These are phyloP conservation scores for Plasmodium knowlesi DNA, from an alignment of 169 alveolate genomes.

Conservation along the genomic window DNA sequence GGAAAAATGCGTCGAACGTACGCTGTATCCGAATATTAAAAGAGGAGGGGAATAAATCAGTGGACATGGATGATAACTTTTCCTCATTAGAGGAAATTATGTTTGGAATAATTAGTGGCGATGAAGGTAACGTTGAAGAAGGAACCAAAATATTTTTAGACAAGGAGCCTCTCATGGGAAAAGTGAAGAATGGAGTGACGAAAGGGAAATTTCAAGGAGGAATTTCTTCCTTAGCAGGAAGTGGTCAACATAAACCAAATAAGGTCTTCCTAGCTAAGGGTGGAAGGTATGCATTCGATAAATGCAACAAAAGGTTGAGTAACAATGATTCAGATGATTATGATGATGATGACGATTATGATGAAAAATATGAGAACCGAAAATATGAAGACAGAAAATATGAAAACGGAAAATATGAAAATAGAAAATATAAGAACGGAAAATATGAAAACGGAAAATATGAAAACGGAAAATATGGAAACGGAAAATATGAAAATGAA, in stretches of 20 bases:
- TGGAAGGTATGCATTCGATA: not conserved
- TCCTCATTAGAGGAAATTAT: not conserved
- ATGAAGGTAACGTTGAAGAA: not conserved
- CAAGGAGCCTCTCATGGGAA: not conserved
- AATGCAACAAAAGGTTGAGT: not conserved
- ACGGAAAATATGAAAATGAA: too few relatives aligned
- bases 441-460: too few relatives aligned
- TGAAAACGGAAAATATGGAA: too few relatives aligned
- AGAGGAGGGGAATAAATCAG: not conserved
- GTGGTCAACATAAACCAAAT: not conserved
- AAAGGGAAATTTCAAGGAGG: not conserved
- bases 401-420: not conserved
- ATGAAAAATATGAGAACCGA: too few relatives aligned
- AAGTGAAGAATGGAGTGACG: not conserved
- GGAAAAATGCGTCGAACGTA: not conserved
- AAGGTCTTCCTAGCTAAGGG: not conserved
- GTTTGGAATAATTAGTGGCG: not conserved
- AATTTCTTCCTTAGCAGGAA: not conserved
- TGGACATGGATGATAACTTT: not conserved
- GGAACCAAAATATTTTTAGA: not conserved
- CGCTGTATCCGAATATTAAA: not conserved
- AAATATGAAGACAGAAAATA: not conserved
- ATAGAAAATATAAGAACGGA: too few relatives aligned
- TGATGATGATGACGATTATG: not conserved
- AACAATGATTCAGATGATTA: not conserved